phyloP scores from a whole-genome alignment of 768 basidiomycete species.

The Floccularia luteovirens region DNA sequence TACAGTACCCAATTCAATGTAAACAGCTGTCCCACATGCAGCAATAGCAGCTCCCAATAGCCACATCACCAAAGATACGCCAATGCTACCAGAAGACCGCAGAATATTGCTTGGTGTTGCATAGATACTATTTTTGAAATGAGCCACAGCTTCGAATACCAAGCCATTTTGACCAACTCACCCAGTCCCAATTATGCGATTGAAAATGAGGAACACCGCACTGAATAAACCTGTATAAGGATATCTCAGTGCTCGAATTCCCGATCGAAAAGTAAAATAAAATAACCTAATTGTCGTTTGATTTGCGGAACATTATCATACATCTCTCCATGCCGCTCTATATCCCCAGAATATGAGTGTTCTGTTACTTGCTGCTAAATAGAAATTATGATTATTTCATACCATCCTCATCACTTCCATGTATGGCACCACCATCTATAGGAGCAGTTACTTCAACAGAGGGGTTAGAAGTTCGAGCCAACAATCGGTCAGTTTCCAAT shows the following conservation, averaged over 20 bases:
- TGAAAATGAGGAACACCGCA: conserved; percentile 63
- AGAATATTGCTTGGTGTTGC: conserved; percentile 65
- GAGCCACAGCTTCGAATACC: too few species aligned
- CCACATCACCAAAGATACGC: conserved; percentile 65
- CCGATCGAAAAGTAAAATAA: background rate
- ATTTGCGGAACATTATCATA: conserved; percentile 39
- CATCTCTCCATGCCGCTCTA: conserved; percentile 21
- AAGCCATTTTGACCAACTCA: conserved; percentile 10
- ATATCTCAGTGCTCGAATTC: background rate
- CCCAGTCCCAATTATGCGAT: conserved; percentile 73
- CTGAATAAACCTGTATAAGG: conserved; percentile 34
- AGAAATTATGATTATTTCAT: background rate
- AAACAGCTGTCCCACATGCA: conserved; percentile 60
- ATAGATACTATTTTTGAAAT: conserved; percentile 42
- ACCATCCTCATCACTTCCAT: conserved; percentile 8
- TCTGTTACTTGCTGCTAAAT: background rate
- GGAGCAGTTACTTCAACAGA: conserved; percentile 2
- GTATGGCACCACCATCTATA: conserved; percentile 9
- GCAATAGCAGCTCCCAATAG: conserved; percentile 59
- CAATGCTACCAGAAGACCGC: conserved; percentile 61
- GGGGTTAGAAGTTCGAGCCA: too few species aligned
- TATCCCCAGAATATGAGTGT: background rate
- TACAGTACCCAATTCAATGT: conserved; percentile 71
- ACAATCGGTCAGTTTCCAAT: too few species aligned
- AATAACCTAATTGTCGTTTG: conserved; percentile 46